Evolutionary conservation across 495 filamentous ascomycete genomes (phyloP).

Genomic region (Xylaria grammica): DNA sequence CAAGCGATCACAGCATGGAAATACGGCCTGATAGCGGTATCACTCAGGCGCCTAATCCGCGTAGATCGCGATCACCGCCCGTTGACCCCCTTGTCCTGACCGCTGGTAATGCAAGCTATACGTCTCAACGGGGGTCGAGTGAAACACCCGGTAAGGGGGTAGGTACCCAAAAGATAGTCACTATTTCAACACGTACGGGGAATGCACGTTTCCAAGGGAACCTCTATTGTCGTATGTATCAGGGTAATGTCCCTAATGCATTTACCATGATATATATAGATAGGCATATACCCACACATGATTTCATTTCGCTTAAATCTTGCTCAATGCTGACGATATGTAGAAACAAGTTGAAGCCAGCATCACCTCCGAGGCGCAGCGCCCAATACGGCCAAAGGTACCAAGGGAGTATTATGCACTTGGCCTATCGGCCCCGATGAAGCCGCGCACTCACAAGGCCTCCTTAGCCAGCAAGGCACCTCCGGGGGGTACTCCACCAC

Average conservation of each 20-base stretch:
- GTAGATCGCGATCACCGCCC: not conserved
- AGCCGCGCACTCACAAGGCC: not conserved
- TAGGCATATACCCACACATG: not conserved
- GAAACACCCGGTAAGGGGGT: not conserved
- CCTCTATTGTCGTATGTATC: too few relatives aligned
- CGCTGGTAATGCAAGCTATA: not conserved
- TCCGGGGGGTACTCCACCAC: too few relatives aligned
- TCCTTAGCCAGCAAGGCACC: not conserved
- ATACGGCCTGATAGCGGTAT: not conserved
- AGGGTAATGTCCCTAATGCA: too few relatives aligned
- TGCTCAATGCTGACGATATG: not conserved
- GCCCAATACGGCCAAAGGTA: not conserved
- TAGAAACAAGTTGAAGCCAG: not conserved
- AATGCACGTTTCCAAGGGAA: too few relatives aligned
- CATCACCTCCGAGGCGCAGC: too few relatives aligned
- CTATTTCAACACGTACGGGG: not conserved
- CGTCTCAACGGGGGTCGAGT: not conserved
- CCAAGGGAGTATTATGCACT: not conserved
- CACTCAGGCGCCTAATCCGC: not conserved
- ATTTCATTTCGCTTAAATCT: not conserved
- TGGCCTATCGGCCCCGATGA: not conserved
- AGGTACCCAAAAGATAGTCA: not conserved
- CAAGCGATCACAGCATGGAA: not conserved
- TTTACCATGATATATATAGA: too few relatives aligned
- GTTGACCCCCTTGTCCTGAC: not conserved